Conservation (phyloP, 1,139 yeast genomes). For the Hyphopichia khmerensis region DNA sequence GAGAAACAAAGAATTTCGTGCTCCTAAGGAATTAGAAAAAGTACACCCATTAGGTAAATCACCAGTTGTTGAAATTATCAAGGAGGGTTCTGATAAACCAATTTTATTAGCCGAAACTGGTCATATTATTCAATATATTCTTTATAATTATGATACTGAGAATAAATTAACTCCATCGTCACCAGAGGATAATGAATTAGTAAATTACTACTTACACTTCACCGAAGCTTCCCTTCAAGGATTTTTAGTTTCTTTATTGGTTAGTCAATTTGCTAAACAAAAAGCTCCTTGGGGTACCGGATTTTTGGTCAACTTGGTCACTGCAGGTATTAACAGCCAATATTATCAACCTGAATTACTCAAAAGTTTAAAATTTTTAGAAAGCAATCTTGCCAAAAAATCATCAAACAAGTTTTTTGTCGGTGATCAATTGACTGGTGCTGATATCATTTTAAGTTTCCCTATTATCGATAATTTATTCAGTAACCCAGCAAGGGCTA, state of each 20-base stretch:
- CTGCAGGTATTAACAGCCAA: constrained; percentile 22
- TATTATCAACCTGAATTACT: constrained; percentile 27
- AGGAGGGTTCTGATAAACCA: constrained; percentile 14
- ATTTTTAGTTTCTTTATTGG: constrained; percentile 29
- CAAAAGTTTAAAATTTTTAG: constrained; percentile 29
- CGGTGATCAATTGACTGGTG: constrained; percentile 36
- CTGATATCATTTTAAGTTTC: constrained; percentile 39
- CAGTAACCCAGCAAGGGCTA: constrained; percentile 11
- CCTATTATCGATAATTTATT: constrained; percentile 28
- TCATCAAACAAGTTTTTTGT: constrained; percentile 31
- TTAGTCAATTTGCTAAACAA: constrained; percentile 23
- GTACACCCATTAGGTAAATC: constrained; percentile 44
- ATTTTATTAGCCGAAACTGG: constrained; percentile 39
- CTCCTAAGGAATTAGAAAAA: constrained; percentile 33
- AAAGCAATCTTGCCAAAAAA: constrained; percentile 25
- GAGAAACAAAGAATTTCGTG: constrained; percentile 28
- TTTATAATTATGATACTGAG: constrained; percentile 27
- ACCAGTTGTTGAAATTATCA: constrained; percentile 37
- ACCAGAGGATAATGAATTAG: constrained; percentile 24
- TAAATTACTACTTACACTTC: constrained; percentile 37
- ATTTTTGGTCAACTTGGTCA: constrained; percentile 22
- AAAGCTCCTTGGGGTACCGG: constrained; percentile 30
- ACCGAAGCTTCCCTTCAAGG: constrained; percentile 43
- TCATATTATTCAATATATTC: constrained; percentile 30
- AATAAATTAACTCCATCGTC: constrained; percentile 24